Evolutionary conservation across 1,139 yeast genomes (phyloP).

Genomic region (Pichia sp.): DNA sequence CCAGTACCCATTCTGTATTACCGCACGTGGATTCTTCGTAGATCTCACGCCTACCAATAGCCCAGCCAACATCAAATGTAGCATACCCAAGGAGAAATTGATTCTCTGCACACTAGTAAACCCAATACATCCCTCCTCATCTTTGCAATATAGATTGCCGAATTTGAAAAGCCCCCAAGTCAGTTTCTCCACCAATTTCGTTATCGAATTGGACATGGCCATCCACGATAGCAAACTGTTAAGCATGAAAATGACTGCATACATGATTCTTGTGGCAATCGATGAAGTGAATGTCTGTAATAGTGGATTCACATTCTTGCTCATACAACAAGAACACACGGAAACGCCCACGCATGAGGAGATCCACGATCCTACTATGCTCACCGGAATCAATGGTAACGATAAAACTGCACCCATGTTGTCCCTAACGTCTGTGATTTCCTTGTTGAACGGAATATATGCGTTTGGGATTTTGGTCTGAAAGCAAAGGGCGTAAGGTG

Average conservation of each 20-base stretch:
- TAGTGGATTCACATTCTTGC: constrained; percentile 40
- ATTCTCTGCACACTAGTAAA: constrained; percentile 90
- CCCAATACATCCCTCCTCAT: constrained; percentile 80
- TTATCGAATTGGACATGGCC: constrained; percentile 76
- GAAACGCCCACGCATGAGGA: constrained; percentile 88
- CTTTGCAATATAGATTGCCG: constrained; percentile 51
- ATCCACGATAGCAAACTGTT: constrained; percentile 89
- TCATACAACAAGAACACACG: constrained; percentile 57
- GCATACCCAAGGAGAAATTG: constrained; percentile 77
- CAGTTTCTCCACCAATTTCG: constrained; percentile 65
- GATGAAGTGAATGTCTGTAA: constrained; percentile 61
- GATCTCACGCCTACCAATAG: constrained; percentile 69
- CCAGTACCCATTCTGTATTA: constrained; percentile 91
- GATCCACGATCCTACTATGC: constrained; percentile 57
- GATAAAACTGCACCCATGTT: constrained; percentile 83
- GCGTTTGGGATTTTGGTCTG: too few relatives aligned
- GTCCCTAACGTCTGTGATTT: too few relatives aligned
- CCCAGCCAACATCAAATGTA: constrained; percentile 68
- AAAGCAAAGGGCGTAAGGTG: too few relatives aligned
- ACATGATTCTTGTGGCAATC: constrained; percentile 71
- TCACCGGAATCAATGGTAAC: constrained; percentile 52
- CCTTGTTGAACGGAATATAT: too few relatives aligned
- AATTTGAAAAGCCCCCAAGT: constrained; percentile 62
- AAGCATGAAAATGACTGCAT: constrained; percentile 69
- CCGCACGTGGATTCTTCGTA: constrained; percentile 72